A percentile compares a stretch with the other conserved stretches of the same genome.
Conservation (phyloP, 805 yeast genomes). For the Hanseniaspora mollemarum region DNA sequence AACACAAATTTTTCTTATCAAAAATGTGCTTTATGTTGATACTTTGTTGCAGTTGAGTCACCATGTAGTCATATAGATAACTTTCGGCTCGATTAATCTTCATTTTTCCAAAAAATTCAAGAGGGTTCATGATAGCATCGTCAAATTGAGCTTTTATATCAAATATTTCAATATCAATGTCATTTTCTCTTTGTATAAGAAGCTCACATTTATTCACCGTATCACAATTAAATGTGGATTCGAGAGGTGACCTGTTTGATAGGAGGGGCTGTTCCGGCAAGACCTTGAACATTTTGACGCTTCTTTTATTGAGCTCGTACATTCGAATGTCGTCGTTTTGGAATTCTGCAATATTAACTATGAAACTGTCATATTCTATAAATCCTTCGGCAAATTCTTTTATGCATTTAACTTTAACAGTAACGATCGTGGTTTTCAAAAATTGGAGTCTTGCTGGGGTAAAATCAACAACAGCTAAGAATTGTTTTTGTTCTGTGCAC, state of each 20-base stretch:
- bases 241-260: background rate
- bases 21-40: background rate
- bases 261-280: background rate
- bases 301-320: background rate
- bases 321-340: background rate
- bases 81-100: background rate
- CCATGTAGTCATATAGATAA: slow-evolving; percentile 8
- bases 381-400: background rate
- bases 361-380: background rate
- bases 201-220: background rate
- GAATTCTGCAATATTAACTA: background rate
- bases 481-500: background rate
- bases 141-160: slow-evolving; percentile 24
- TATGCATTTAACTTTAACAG: background rate
- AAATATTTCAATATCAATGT: slow-evolving; percentile 22
- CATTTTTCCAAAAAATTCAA: background rate
- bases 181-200: slow-evolving; percentile 21
- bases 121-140: background rate
- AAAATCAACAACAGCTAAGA: background rate
- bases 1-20: background rate
- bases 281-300: background rate
- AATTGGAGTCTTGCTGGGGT: background rate
- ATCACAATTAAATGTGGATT: background rate
- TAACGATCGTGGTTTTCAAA: background rate
- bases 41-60: background rate